Evolutionary conservation across 1,139 yeast genomes (phyloP), one percentile per base, ranked within the genome.

Genomic region (Nematodospora anomalae): DNA sequence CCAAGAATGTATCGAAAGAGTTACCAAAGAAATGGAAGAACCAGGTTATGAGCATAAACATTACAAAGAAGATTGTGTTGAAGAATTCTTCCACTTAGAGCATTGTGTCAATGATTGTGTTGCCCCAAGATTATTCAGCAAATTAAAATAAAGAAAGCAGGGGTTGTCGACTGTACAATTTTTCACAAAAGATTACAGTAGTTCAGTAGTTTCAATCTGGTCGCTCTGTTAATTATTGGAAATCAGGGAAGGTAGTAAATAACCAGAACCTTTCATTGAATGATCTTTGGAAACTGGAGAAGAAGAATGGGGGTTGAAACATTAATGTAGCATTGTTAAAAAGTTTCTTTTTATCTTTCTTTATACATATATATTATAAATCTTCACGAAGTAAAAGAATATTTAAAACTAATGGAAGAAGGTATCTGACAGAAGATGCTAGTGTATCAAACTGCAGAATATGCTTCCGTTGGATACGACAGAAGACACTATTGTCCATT

Each of bases 51-150:
- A 70, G 25, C 80, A 83, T 40, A 76, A 76, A 57, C 81, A 74
- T n/a, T 76, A 87, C 75, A 89, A 90, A 70, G 97, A 90, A 72
- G 96, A 90, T 69, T 92, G 98, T 74, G 83, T 90, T 47, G 97
- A 92, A 69, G 98, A 92, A 71, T 92, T 84, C 71, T 90, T 90
- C 90, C 97, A 92, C 70, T 76, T 89, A 62, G 87, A 87, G 65
- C 97, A 92, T 67, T 88, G 95, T 74, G 59, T 90, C 58, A 88
- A 87, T 67, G 92, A 85, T 62, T 83, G 96, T 73, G 89, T 87
- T 58, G 92, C 96, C 44, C 96, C 96, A 67, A 83, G 81, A 65
- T 75, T 90, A 62, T 89, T 92, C 74, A 70, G 79, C 71, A 83
- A 83, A 67, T 80, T 89, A 71, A 87, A 86, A 67, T 89, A 81